Evolutionary conservation across 768 basidiomycete genomes (phyloP), one percentile per base, ranked within the genome.

Genomic region (Pleurotus ostreatus): DNA sequence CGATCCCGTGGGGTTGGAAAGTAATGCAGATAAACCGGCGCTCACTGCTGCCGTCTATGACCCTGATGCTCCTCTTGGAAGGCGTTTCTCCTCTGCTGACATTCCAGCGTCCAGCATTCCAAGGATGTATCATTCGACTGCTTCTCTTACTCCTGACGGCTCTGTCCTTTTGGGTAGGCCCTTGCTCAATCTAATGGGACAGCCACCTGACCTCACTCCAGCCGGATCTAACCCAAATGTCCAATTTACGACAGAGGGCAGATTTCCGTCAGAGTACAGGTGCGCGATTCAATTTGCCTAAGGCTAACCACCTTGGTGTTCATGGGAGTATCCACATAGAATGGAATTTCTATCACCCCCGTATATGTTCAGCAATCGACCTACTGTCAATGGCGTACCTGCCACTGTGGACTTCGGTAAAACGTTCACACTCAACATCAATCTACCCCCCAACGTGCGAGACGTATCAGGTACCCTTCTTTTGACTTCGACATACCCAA

Each of bases 141-240:
- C 67, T 39, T 63, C 56, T 7, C 60, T 71, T 11, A 62, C 65
- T 5, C 67, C 70, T 4, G 67, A 71, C 56, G 72, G 71, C 4
- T 61, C 65, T 34, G 63, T 73, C 45, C 60, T 72, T 57, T 55
- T 72, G 12, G 62, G 59, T 63, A 26, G 12, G 60, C 55, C 12
- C 47, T 9, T 37, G 34, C 7, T 40, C 11, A 6, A 20, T 20
- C 5, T 13, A 13, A 39, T 44, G 13, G 40, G 12, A 25, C 25
- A 9, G 25, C 30, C n/a, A 16, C 18, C 6, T 56, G 9, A 12
- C 16, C 23, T 22, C n/a, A 3, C 64, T 49, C 59, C 68, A 61
- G 76, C 77, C 13, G 79, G 78, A 3, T 78, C 76, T 13, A 79
- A 80, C 59, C 79, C 79, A 20, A 80, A 81, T 46, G 55, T 55